Conservation (phyloP, 2,329 filamentous ascomycete species). For the Ascosphaera apis region DNA sequence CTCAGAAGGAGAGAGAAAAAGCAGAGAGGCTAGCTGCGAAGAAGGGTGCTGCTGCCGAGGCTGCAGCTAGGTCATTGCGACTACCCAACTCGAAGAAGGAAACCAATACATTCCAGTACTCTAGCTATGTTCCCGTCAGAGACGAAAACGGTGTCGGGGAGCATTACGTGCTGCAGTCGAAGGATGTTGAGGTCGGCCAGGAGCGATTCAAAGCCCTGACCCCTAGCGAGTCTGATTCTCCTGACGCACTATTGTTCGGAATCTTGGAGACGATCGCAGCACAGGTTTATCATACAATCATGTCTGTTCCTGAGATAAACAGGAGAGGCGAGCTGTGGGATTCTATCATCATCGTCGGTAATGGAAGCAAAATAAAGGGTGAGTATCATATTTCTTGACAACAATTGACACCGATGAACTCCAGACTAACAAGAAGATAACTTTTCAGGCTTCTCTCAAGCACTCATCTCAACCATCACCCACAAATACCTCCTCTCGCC, state of each 20-base stretch:
- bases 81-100: constrained; percentile 36
- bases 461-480: constrained; percentile 56
- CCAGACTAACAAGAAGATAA: constrained; percentile 20
- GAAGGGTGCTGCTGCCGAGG: constrained; percentile 25
- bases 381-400: constrained; percentile 4
- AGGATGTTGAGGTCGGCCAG: constrained; percentile 37
- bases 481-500: constrained; percentile 78
- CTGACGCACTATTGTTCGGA: constrained; percentile 25
- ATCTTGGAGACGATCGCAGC: constrained; percentile 68
- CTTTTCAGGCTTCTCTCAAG: constrained; percentile 57
- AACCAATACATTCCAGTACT: constrained; percentile 36
- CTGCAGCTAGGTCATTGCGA: constrained; percentile 23
- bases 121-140: constrained; percentile 33
- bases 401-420: too few relatives aligned
- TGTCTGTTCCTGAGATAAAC: constrained; percentile 60
- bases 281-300: constrained; percentile 61
- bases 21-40: constrained; percentile 30
- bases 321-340: constrained; percentile 83
- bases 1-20: constrained; percentile 40
- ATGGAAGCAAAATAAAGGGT: constrained; percentile 47
- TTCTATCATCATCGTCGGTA: constrained; percentile 72
- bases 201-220: constrained; percentile 38
- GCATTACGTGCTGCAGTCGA: constrained; percentile 27
- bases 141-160: constrained; percentile 29
- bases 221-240: constrained; percentile 11